Percentiles rank a stretch among this genome's conserved stretches.
Evolutionary conservation across 1,139 yeast species (phyloP).

Genomic region (Diutina catenulata): DNA sequence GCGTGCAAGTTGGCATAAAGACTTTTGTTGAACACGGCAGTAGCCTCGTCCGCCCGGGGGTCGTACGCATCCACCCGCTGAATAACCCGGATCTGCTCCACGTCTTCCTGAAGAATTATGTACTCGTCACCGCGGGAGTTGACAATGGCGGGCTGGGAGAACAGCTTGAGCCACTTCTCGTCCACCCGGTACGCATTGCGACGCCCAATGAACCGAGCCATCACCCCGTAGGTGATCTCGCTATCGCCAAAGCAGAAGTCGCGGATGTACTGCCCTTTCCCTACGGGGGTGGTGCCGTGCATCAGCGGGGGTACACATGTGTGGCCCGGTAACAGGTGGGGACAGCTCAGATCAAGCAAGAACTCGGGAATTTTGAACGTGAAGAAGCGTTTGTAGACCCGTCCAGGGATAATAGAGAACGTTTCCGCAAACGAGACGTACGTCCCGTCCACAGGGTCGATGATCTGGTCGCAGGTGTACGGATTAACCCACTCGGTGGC

Average conservation of each 20-base stretch:
- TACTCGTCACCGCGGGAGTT: constrained; percentile 31
- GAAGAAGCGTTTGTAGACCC: constrained; percentile 11
- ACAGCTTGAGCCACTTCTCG: constrained; percentile 8
- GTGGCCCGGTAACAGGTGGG: constrained; percentile 13
- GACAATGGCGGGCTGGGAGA: constrained; percentile 18
- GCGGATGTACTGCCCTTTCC: constrained; percentile 2
- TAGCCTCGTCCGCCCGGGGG: constrained; percentile 6
- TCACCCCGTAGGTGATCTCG: constrained; percentile 12
- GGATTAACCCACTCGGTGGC: constrained; percentile 12
- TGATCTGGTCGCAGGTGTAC: constrained; percentile 10
- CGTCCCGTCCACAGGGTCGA: constrained; percentile 21
- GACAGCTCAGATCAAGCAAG: constrained; percentile 12
- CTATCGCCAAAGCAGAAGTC: constrained; percentile 13
- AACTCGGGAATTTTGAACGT: constrained; percentile 15
- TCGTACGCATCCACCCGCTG: constrained; percentile 12
- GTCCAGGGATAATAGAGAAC: constrained; percentile 9
- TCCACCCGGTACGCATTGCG: constrained; percentile 15
- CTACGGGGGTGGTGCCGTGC: constrained; percentile 9
- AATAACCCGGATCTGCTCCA: constrained; percentile 19
- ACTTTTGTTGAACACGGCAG: constrained; percentile 9
- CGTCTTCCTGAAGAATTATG: constrained; percentile 24
- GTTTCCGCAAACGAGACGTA: constrained; percentile 10
- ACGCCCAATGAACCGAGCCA: constrained; percentile 15
- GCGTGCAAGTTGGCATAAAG: constrained; percentile 18
- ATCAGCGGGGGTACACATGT: constrained; percentile 14